Evolutionary conservation across 2,329 filamentous ascomycete species (phyloP), one percentile per base, ranked within the genome.

Genomic region (Monilinia fructicola): DNA sequence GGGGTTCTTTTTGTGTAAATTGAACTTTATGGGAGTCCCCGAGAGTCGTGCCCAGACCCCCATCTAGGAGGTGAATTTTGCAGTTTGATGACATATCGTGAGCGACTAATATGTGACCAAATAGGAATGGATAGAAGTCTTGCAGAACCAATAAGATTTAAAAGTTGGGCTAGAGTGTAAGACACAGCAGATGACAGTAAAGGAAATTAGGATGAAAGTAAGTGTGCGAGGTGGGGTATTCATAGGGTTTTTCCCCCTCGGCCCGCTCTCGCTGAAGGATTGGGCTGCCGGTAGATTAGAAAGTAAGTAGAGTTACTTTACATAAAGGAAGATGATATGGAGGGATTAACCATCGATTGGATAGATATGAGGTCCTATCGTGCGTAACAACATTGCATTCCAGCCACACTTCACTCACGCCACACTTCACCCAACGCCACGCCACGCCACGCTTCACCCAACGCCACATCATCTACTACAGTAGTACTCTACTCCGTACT

Each of bases 11-110:
- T 48, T 78, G 74, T 62, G 78, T 77, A 75, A 90, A 90, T 18
- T 74, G 78, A 67, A 84, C 73, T 65, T 77, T 76, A 74, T 88
- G 84, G 38, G 82, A 77, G 68, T 87, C 83, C 73, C 88, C 83
- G 3, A 90, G 84, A 0, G 86, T 85, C 3, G 88, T 90, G 44
- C 88, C 88, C 28, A 90, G 81, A 10, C 88, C 88, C 64, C 88
- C 88, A 73, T 90, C 88, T 50, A 90, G 82, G 59, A 90, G 77
- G 69, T 81, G 61, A 38, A 65, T 62, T 50, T 61, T 61, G 46
- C 58, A 61, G 14, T 35, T 23, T 7, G 58, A n/a, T 16, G 60
- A 42, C 46, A 53, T 63, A 42, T n/a, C 28, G 60, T 6, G 16
- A 40, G 9, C 5, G 16, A 7, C 4, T 38, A 18, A 23, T 50